phyloP scores from a whole-genome alignment of 306 rosid species.

The Quercus dentata region DNA sequence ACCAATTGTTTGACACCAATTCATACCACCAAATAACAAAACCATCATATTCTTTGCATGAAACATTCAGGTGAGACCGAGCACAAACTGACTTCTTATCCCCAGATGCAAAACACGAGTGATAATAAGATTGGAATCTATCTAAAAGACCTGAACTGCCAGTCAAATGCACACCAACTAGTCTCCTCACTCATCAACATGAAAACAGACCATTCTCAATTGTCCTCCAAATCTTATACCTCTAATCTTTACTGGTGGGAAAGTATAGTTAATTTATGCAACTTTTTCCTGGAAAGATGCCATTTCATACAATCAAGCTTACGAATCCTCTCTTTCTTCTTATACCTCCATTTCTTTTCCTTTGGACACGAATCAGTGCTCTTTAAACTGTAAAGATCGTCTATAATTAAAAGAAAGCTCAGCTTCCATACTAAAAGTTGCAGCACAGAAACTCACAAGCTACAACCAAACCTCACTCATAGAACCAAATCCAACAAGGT shows the following conservation, averaged over 20 bases:
- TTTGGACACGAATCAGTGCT: slow-evolving; percentile 15
- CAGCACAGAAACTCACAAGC: too few relatives aligned
- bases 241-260: slow-evolving; percentile 16
- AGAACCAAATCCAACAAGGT: too few relatives aligned
- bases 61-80: slow-evolving; percentile 71
- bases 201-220: slow-evolving; percentile 69
- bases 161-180: slow-evolving; percentile 70
- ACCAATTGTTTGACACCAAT: slow-evolving; percentile 48
- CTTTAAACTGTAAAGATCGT: slow-evolving; percentile 2
- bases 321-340: slow-evolving; percentile 7
- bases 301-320: slow-evolving; percentile 18
- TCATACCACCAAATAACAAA: slow-evolving; percentile 61
- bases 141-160: slow-evolving; percentile 42
- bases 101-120: slow-evolving; percentile 40
- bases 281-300: slow-evolving; percentile 10
- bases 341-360: slow-evolving; percentile 12
- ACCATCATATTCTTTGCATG: slow-evolving; percentile 55
- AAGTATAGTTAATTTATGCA: slow-evolving; percentile 11
- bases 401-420: slow-evolving; percentile 9
- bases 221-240: slow-evolving; percentile 48
- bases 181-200: slow-evolving; percentile 63
- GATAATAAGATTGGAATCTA: slow-evolving; percentile 60
- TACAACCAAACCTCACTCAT: too few relatives aligned
- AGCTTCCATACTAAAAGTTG: too few relatives aligned
- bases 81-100: slow-evolving; percentile 76